These are phyloP conservation scores for Solanum piurae DNA, from an alignment of 257 asterid genomes.

Conservation along the genomic window DNA sequence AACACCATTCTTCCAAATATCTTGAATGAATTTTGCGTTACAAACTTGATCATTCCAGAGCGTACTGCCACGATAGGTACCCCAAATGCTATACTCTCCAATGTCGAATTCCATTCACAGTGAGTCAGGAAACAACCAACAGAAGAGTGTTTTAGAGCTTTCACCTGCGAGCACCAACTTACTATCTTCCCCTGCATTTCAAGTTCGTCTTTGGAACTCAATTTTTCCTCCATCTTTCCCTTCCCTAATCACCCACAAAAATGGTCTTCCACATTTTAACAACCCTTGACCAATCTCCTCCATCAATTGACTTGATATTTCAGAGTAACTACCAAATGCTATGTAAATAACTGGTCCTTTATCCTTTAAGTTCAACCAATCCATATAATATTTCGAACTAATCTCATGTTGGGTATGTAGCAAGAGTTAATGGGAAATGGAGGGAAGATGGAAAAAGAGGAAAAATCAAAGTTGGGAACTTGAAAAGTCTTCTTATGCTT, in stretches of 20 bases:
- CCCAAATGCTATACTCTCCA: slow-evolving; percentile 30
- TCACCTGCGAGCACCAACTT: slow-evolving; percentile 18
- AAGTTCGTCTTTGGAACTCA: slow-evolving; percentile 4
- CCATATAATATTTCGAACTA: neutral
- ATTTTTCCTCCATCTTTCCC: neutral
- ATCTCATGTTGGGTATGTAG: no score
- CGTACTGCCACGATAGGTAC: slow-evolving; percentile 36
- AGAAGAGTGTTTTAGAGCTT: slow-evolving; percentile 9
- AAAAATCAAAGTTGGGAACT: no score
- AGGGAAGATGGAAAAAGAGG: no score
- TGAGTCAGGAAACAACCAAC: slow-evolving; percentile 18
- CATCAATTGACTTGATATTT: neutral
- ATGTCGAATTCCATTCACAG: slow-evolving; percentile 43
- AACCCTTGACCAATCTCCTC: slow-evolving; percentile 14
- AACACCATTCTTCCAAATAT: neutral
- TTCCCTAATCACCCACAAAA: slow-evolving; percentile 19
- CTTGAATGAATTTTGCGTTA: slow-evolving; percentile 35
- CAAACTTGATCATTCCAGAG: slow-evolving; percentile 40
- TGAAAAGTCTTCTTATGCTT: no score
- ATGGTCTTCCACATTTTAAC: slow-evolving; percentile 9
- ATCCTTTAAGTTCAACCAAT: slow-evolving; percentile 4
- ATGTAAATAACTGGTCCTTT: slow-evolving; percentile 1
- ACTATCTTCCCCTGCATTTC: slow-evolving; percentile 8
- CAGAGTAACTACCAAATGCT: slow-evolving; percentile 6
- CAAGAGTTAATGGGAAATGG: no score